A percentile compares a stretch with the other conserved stretches of the same genome.
phyloP scores from a whole-genome alignment of 495 filamentous ascomycete species.

The Extremus antarcticus region DNA sequence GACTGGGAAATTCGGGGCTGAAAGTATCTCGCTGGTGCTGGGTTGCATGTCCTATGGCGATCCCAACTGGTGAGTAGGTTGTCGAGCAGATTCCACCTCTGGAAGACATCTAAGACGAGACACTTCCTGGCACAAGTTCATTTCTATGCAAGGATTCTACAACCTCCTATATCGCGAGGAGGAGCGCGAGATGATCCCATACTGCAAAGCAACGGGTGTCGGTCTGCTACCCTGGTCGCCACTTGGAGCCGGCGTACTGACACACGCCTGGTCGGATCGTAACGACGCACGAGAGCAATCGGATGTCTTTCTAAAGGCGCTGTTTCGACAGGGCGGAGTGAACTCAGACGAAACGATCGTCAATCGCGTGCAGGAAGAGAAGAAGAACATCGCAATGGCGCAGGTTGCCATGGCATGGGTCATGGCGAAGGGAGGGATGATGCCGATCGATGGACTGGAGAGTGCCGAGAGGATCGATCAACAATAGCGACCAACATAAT shows the following conservation, averaged over 20 bases:
- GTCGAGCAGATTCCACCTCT: too few relatives aligned
- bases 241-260: slow-evolving; percentile 29
- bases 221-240: slow-evolving; percentile 18
- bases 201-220: not conserved
- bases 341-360: slow-evolving; percentile 17
- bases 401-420: slow-evolving; percentile 12
- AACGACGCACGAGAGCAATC: slow-evolving; percentile 18
- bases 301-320: slow-evolving; percentile 18
- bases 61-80: too few relatives aligned
- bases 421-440: not conserved
- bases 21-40: too few relatives aligned
- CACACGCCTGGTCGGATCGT: slow-evolving; percentile 18
- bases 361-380: slow-evolving; percentile 19
- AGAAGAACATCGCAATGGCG: slow-evolving; percentile 7
- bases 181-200: slow-evolving; percentile 23
- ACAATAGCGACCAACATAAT: too few relatives aligned
- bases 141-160: slow-evolving; percentile 14
- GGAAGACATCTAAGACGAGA: too few relatives aligned
- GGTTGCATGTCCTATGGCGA: too few relatives aligned
- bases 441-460: slow-evolving; percentile 28
- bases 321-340: slow-evolving; percentile 20
- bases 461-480: slow-evolving; percentile 29
- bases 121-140: slow-evolving; percentile 49
- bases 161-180: slow-evolving; percentile 49
- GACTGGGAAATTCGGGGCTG: too few relatives aligned